Evolutionary conservation across 140 eudicot species (phyloP).

Genomic region (Anethum foeniculum): DNA sequence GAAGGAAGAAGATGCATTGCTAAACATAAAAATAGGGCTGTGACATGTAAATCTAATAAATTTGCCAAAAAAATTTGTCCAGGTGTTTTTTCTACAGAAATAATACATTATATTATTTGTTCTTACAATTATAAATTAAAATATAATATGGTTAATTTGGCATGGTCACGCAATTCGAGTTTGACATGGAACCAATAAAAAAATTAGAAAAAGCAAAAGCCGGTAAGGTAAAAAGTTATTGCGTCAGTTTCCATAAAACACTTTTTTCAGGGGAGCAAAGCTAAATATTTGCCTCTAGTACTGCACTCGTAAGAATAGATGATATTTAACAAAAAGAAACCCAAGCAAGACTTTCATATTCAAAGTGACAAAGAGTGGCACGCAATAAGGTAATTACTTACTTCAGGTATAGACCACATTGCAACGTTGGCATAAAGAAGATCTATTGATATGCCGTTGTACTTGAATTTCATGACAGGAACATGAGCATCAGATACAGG

Average conservation of each 20-base stretch:
- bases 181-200: neutral
- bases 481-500: constrained; percentile 87
- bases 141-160: neutral
- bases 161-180: neutral
- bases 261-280: neutral
- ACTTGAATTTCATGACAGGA: constrained; percentile 85
- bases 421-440: constrained; percentile 83
- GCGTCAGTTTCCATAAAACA: neutral
- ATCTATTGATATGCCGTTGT: constrained; percentile 74
- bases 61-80: neutral
- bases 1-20: neutral
- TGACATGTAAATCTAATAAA: neutral
- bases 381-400: constrained; percentile 14
- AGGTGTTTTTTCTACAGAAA: neutral
- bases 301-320: neutral
- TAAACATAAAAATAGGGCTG: neutral
- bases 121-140: neutral
- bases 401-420: constrained; percentile 77
- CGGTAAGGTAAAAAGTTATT: neutral
- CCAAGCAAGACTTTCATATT: neutral
- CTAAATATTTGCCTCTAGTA: neutral
- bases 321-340: neutral
- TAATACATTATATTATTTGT: neutral
- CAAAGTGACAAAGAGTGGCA: neutral
- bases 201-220: neutral